phyloP scores from a whole-genome alignment of 2,329 filamentous ascomycete genomes.

The Colletotrichum spinosum region DNA sequence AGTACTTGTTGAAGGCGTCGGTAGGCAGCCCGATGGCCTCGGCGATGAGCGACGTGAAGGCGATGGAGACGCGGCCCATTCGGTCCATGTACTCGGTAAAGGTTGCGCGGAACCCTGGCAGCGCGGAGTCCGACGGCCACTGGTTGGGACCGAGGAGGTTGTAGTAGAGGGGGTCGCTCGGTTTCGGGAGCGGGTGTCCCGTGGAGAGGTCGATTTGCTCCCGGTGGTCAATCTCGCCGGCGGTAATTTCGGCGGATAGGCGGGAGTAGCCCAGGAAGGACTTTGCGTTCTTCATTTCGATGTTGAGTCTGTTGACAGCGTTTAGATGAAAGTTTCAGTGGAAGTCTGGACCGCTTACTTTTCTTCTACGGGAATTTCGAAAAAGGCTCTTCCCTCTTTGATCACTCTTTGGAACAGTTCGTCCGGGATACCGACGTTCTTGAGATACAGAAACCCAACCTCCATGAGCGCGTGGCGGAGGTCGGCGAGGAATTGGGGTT shows the following conservation, averaged over 20 bases:
- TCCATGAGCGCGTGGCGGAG: slow-evolving; percentile 83
- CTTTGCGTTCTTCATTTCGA: slow-evolving; percentile 79
- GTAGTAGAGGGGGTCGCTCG: slow-evolving; percentile 75
- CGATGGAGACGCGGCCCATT: slow-evolving; percentile 79
- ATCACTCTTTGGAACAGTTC: slow-evolving; percentile 75
- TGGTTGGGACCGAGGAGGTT: slow-evolving; percentile 83
- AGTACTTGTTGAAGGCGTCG: slow-evolving; percentile 81
- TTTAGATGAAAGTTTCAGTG: slow-evolving; percentile 7
- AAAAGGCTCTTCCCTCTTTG: slow-evolving; percentile 77
- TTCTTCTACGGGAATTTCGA: slow-evolving; percentile 79
- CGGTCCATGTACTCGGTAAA: slow-evolving; percentile 81
- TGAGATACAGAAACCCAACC: slow-evolving; percentile 89
- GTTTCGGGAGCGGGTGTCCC: slow-evolving; percentile 73
- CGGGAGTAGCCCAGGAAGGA: slow-evolving; percentile 79
- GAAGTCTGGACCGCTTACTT: slow-evolving; percentile 62
- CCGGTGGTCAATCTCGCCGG: slow-evolving; percentile 79
- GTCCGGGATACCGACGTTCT: slow-evolving; percentile 79
- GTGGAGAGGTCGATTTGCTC: slow-evolving; percentile 91
- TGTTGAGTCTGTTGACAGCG: slow-evolving; percentile 60
- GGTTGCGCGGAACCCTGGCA: slow-evolving; percentile 75
- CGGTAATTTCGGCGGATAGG: slow-evolving; percentile 77
- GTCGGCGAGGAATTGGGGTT: slow-evolving; percentile 76
- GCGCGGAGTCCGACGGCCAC: slow-evolving; percentile 74
- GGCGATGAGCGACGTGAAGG: slow-evolving; percentile 84
- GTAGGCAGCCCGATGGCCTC: slow-evolving; percentile 81